phyloP scores from a whole-genome alignment of 805 yeast species.

The Saturnispora gosingensis region DNA sequence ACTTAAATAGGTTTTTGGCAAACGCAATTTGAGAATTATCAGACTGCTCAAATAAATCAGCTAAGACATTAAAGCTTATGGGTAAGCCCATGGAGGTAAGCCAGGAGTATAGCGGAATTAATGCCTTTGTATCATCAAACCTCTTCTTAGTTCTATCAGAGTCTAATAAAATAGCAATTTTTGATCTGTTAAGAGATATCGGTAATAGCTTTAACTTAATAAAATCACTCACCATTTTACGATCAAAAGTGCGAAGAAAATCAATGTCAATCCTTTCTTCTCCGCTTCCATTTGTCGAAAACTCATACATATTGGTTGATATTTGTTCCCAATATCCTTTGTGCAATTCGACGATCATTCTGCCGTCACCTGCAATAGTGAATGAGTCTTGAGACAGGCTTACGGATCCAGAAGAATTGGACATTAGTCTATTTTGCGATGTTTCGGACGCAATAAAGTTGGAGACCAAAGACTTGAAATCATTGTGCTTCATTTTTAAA shows the following conservation, averaged over 20 bases:
- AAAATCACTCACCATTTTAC: slow-evolving; percentile 29
- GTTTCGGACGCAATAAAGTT: slow-evolving; percentile 28
- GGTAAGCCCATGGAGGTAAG: slow-evolving; percentile 40
- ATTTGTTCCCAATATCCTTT: slow-evolving; percentile 43
- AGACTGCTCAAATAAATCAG: slow-evolving; percentile 30
- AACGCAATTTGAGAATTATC: slow-evolving; percentile 31
- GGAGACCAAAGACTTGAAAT: slow-evolving; percentile 30
- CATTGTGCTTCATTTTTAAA: slow-evolving; percentile 23
- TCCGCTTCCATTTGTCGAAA: slow-evolving; percentile 24
- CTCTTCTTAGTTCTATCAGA: slow-evolving; percentile 32
- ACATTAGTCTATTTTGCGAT: slow-evolving; percentile 14
- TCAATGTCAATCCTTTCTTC: slow-evolving; percentile 28
- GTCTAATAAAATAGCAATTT: slow-evolving; percentile 34
- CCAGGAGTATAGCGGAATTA: slow-evolving; percentile 35
- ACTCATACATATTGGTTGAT: slow-evolving; percentile 33
- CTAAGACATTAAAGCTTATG: slow-evolving; percentile 32
- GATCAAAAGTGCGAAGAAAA: slow-evolving; percentile 26
- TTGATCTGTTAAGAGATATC: slow-evolving; percentile 29
- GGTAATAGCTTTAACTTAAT: slow-evolving; percentile 29
- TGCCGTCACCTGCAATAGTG: slow-evolving; percentile 15
- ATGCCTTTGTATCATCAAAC: slow-evolving; percentile 27
- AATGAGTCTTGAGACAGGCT: slow-evolving; percentile 22
- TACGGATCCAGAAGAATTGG: slow-evolving; percentile 15
- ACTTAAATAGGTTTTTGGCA: slow-evolving; percentile 33
- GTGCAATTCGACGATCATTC: slow-evolving; percentile 32